Conservation (phyloP, 1,284 basidiomycete genomes). For the Papiliotrema flavescens region DNA sequence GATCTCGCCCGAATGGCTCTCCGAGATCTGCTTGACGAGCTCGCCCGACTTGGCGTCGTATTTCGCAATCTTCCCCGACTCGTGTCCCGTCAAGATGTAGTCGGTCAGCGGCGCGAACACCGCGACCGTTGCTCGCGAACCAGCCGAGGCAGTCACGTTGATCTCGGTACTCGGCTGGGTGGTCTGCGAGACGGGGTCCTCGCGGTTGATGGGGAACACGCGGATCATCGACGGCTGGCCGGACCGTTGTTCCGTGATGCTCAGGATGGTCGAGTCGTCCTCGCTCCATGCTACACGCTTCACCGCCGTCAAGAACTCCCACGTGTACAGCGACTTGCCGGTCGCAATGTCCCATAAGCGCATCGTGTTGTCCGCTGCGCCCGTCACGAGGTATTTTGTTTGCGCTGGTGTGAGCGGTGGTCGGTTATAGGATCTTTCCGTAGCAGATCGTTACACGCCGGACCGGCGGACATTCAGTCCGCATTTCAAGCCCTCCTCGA, state of each 20-base stretch:
- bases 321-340: slow-evolving; percentile 85
- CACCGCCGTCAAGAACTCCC: slow-evolving; percentile 98
- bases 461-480: too few species aligned
- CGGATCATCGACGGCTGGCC: slow-evolving; percentile 59
- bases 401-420: slow-evolving; percentile 57
- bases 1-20: slow-evolving; percentile 74
- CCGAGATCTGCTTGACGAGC: slow-evolving; percentile 69
- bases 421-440: too few species aligned
- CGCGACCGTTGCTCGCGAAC: slow-evolving; percentile 92
- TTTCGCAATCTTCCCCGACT: slow-evolving; percentile 88
- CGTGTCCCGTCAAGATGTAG: slow-evolving; percentile 88
- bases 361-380: slow-evolving; percentile 81
- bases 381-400: slow-evolving; percentile 82
- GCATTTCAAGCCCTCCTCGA: too few species aligned
- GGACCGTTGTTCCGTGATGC: slow-evolving; percentile 96
- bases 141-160: slow-evolving; percentile 61
- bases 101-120: slow-evolving; percentile 78
- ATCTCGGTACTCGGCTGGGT: slow-evolving; percentile 73
- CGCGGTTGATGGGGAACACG: slow-evolving; percentile 81
- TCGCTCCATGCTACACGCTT: slow-evolving; percentile 85
- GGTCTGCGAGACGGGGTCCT: slow-evolving; percentile 71
- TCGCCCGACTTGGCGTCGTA: slow-evolving; percentile 87
- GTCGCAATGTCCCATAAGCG: slow-evolving; percentile 86
- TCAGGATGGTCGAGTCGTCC: slow-evolving; percentile 78
- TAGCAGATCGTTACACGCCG: too few species aligned